Base-by-base conservation (phyloP, 2,329 filamentous ascomycete species). In the Niveomyces coronatus region DNA sequence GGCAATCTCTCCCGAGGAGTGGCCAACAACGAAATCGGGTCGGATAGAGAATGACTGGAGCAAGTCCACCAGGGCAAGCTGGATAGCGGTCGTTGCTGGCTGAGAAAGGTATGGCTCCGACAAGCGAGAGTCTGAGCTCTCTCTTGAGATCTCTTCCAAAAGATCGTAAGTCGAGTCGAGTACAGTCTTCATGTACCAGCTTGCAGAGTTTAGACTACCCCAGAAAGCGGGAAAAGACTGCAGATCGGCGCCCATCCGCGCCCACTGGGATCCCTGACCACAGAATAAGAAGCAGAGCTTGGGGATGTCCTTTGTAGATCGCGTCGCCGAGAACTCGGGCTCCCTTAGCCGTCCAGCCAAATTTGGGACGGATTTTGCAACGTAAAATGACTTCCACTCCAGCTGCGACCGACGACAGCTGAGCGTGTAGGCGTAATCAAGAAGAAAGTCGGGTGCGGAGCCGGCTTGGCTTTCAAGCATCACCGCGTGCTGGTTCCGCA, bases 1-100 rank as follows among this genome's bases (percentile, higher is more conserved):
- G 1, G 64, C 65, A 22, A 68, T 61, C 38, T 69, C 65, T 3
- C 65, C 65, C 1, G 64, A 68, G 1, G 65, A 68, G 43, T 69
- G 65, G 1, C 65, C 64, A 7, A 67, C 50, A 4, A 65, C 60
- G 14, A 53, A 47, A 5, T 41, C 43, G 3, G 63, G 59, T 1
- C 31, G 35, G 22, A 66, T 47, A 9, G 46, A 49, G 11, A 61
- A 53, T 3, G 55, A 53, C 8, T 39, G 36, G 4, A 67, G 45
- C 4, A 67, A 50, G 24, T 67, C 62, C 2, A 67, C 54, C 2
- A 65, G 49, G 3, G 63, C 64, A 18, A 67, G 46, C 27, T 67
- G 64, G 10, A 67, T 40, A 2, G 57, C 59, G 2, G 63, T 67
- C 9, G 56, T 65, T 4, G 61, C 57, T 4, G 62, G 60, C 40